Base-by-base conservation (phyloP, 148 eudicot genomes). In the Arbutus unedo region DNA sequence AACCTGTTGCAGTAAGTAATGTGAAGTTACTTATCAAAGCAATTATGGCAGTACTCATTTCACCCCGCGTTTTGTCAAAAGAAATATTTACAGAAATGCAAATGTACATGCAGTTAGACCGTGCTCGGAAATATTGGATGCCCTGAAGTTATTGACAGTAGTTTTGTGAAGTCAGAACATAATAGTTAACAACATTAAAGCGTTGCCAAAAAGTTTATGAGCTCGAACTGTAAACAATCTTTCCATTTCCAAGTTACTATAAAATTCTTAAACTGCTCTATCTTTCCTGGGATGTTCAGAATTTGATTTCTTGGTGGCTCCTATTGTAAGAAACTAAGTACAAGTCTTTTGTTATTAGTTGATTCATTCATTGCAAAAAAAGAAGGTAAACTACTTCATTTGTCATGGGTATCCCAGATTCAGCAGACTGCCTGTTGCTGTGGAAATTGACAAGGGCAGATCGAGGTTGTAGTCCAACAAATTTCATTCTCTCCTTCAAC, bases 251-350 rank as follows among this genome's bases (percentile, higher is more conserved):
- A 48, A 41, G 14, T 70, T 41, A 6, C 18, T 4, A 68, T 70
- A 70, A 5, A 41, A 38, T 70, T 43, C 4, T 2, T 70, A 6
- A 70, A 43, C 6, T 70, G 49, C 21, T 70, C 49, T 16, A 70
- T 15, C 9, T 15, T 41, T 70, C 45, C n/a, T 43, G 74, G 48
- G 51, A 45, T 72, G 53, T 16, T 45, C 7, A 73, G 51, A 14
- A 19, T 73, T 73, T 70, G 47, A 68, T 38, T 70, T 70, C 49
- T 31, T 43, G 4, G 18, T 44, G 76, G 76, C 76, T 47, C 76
- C 51, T 18, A 47, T 2, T 45, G 49, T 2, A 72, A 19, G 76
- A 73, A 73, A 19, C 76, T 47, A 45, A 73, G 7, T 31, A 0
- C 23, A 44, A 44, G 5, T 8, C 4, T 13, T 73, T 73, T 44